Percentiles rank a stretch among this genome's conserved stretches.
Evolutionary conservation across 768 basidiomycete genomes (phyloP).

Genomic region (Mycena belliarum): DNA sequence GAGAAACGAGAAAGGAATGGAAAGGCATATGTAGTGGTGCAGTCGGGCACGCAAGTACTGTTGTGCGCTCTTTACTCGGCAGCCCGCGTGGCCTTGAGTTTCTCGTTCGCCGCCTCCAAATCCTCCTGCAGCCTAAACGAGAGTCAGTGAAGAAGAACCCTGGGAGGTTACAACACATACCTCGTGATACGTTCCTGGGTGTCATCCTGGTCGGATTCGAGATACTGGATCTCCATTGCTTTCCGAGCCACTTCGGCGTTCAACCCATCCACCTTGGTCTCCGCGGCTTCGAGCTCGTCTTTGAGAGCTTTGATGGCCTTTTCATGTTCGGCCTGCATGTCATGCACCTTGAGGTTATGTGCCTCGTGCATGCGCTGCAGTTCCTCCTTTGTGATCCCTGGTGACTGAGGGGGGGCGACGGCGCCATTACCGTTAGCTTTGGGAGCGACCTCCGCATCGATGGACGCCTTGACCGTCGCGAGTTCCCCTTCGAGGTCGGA

Average conservation of each 20-base stretch:
- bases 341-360: conserved; percentile 78
- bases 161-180: conserved; percentile 49
- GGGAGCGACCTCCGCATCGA: conserved; percentile 50
- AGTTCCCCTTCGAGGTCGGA: conserved; percentile 82
- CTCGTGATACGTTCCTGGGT: conserved; percentile 71
- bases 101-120: conserved; percentile 48
- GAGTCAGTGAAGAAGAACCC: conserved; percentile 26
- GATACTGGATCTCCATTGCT: conserved; percentile 78
- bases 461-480: conserved; percentile 58
- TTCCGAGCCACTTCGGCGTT: conserved; percentile 66
- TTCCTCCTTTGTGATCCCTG: conserved; percentile 72
- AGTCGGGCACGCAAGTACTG: neutral
- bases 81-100: conserved; percentile 36
- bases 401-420: conserved; percentile 37
- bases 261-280: conserved; percentile 51
- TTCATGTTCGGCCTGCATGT: conserved; percentile 69
- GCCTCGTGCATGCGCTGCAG: conserved; percentile 79
- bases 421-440: conserved; percentile 55
- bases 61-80: conserved; percentile 15
- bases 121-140: conserved; percentile 66
- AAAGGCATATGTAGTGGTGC: conserved; percentile 10
- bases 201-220: conserved; percentile 81
- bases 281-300: conserved; percentile 58
- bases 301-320: conserved; percentile 53
- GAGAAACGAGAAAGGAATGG: conserved; percentile 11